A percentile compares a stretch with the other conserved stretches of the same genome.
phyloP scores from a whole-genome alignment of 768 basidiomycete genomes.

The Neoboletus brunneissimus region DNA sequence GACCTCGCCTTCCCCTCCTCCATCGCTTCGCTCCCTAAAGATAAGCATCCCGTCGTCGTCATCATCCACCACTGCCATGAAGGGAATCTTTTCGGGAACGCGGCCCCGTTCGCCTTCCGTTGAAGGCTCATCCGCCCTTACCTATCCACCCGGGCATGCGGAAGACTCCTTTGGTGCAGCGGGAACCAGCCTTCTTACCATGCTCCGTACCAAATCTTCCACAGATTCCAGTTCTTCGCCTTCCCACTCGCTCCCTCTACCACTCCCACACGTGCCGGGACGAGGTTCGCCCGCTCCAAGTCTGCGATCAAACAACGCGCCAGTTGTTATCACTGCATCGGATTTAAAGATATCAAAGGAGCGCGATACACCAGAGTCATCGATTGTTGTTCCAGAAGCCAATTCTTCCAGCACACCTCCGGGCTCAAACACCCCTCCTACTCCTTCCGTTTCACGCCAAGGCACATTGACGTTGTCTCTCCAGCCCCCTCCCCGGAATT shows the following conservation, averaged over 20 bases:
- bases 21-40: conserved; percentile 27
- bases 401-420: conserved; percentile 30
- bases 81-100: conserved; percentile 24
- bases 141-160: conserved; percentile 35
- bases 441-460: conserved; percentile 30
- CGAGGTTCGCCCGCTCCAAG: conserved; percentile 27
- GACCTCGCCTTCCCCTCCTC: conserved; percentile 29
- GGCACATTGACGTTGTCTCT: conserved; percentile 31
- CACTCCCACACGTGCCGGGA: conserved; percentile 15
- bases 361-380: conserved; percentile 27
- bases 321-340: conserved; percentile 21
- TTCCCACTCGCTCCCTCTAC: conserved; percentile 33
- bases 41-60: conserved; percentile 17
- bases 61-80: conserved; percentile 17
- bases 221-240: conserved; percentile 24
- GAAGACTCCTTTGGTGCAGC: conserved; percentile 58
- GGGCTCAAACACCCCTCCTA: conserved; percentile 17
- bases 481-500: conserved; percentile 34
- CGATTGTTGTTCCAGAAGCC: conserved; percentile 9
- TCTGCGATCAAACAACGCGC: conserved; percentile 22
- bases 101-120: conserved; percentile 32
- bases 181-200: conserved; percentile 53
- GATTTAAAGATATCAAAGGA: conserved; percentile 42
- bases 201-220: conserved; percentile 44
- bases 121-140: conserved; percentile 41